These are phyloP conservation scores for Yamadazyma olivae DNA, from an alignment of 805 yeast species.

Conservation along the genomic window DNA sequence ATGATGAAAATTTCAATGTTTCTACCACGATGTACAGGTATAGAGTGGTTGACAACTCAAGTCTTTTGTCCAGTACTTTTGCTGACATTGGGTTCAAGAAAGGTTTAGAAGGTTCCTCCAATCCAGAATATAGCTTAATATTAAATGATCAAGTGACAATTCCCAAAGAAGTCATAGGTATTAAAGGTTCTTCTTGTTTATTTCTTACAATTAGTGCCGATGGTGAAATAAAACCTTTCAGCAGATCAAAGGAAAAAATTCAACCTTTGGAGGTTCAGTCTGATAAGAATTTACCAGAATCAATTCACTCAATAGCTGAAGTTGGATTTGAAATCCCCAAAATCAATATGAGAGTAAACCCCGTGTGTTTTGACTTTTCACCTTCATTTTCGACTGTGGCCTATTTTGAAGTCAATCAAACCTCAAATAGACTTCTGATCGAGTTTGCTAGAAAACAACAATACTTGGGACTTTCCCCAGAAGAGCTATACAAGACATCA, in stretches of 20 bases:
- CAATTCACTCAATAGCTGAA: conserved; percentile 42
- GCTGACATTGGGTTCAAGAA: conserved; percentile 21
- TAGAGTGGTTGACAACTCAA: conserved; percentile 19
- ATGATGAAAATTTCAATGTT: conserved; percentile 11
- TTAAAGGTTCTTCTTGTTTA: conserved; percentile 38
- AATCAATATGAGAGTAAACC: conserved; percentile 1
- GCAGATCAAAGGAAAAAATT: background rate
- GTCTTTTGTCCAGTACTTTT: conserved; percentile 27
- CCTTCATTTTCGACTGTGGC: conserved; percentile 48
- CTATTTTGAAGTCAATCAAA: conserved; percentile 18
- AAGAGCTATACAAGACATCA: conserved; percentile 42
- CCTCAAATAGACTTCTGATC: background rate
- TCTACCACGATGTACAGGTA: conserved; percentile 27
- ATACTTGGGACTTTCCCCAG: conserved; percentile 17
- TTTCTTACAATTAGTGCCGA: conserved; percentile 9
- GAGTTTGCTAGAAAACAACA: conserved; percentile 17
- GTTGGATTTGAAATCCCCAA: conserved; percentile 52
- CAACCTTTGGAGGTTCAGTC: conserved; percentile 5
- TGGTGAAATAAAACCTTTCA: conserved; percentile 23
- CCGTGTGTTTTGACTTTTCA: conserved; percentile 39
- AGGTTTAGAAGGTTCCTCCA: background rate
- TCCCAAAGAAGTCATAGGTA: conserved; percentile 24
- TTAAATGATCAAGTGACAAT: conserved; percentile 27
- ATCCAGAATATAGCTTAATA: conserved; percentile 13
- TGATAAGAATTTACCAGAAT: conserved; percentile 12